These are phyloP conservation scores for Secale cereale DNA, from an alignment of 176 grass and related monocot genomes.

Conservation along the genomic window DNA sequence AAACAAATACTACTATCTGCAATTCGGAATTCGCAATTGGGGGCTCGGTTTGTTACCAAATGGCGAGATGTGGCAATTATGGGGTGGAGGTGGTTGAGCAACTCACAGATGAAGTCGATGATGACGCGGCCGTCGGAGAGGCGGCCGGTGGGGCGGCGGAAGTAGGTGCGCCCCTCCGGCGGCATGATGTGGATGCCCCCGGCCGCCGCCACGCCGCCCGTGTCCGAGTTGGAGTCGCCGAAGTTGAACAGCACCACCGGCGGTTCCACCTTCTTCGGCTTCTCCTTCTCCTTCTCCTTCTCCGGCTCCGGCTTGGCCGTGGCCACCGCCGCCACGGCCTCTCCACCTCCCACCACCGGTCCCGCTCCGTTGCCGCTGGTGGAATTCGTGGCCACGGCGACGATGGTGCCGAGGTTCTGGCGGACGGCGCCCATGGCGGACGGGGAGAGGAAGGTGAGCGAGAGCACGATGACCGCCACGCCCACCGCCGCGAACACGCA, in stretches of 20 bases:
- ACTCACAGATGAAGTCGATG: conserved; percentile 95
- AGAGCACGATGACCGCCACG: conserved; percentile 41
- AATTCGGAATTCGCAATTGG: conserved; percentile 15
- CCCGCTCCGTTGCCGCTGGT: background rate
- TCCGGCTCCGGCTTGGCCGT: background rate
- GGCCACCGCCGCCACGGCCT: background rate
- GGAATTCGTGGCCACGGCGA: background rate
- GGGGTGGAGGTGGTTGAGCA: background rate
- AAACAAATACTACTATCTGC: background rate
- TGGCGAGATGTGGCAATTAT: background rate
- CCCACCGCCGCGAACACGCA: conserved; percentile 43
- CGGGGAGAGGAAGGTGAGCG: conserved; percentile 38
- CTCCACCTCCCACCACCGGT: background rate
- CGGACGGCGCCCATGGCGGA: conserved; percentile 37
- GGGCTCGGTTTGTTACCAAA: background rate
- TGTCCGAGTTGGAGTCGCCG: conserved; percentile 95
- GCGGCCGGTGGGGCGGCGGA: conserved; percentile 59
- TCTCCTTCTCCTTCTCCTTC: background rate
- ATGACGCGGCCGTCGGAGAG: conserved; percentile 90
- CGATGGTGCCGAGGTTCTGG: conserved; percentile 37
- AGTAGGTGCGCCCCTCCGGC: conserved; percentile 66
- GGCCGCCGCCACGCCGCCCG: conserved; percentile 65
- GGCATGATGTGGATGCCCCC: conserved; percentile 47
- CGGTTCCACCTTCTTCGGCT: background rate
- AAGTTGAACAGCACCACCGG: conserved; percentile 81